A percentile compares a stretch with the other conserved stretches of the same genome.
Evolutionary conservation across 192 early-diverging fungal genomes (phyloP).

Genomic region (Piromyces sp.): DNA sequence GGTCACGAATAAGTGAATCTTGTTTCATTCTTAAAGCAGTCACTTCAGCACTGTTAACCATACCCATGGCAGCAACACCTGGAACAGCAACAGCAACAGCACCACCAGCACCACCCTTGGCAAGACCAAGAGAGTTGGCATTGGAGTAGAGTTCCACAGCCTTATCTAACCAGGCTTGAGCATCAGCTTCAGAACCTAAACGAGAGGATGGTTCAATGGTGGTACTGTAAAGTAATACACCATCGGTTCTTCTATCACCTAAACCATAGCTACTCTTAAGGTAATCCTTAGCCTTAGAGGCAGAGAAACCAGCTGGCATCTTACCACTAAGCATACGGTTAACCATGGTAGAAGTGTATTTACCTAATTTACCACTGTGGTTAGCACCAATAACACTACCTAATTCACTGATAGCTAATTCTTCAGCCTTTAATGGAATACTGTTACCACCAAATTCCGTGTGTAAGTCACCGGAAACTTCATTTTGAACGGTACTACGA

Average conservation of each 20-base stretch:
- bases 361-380: conserved; percentile 49
- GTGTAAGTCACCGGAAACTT: conserved; percentile 83
- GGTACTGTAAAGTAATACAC: conserved; percentile 53
- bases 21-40: conserved; percentile 55
- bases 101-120: conserved; percentile 23
- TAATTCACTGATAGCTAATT: conserved; percentile 69
- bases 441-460: conserved; percentile 72
- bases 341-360: conserved; percentile 54
- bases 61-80: neutral
- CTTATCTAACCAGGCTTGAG: conserved; percentile 40
- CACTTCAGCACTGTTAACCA: conserved; percentile 74
- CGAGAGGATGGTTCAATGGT: conserved; percentile 69
- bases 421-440: conserved; percentile 76
- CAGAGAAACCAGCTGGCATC: conserved; percentile 80
- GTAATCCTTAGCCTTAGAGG: conserved; percentile 60
- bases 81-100: conserved; percentile 22
- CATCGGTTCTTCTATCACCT: conserved; percentile 54
- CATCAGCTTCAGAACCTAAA: conserved; percentile 52
- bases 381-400: conserved; percentile 31
- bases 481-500: conserved; percentile 90
- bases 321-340: conserved; percentile 69
- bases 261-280: conserved; percentile 54
- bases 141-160: neutral
- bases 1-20: conserved; percentile 47
- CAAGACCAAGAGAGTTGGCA: neutral